Percentiles rank a stretch among this genome's conserved stretches.
These are phyloP conservation scores for Sistotremastrum niveocremeum DNA, from an alignment of 768 basidiomycete species.

Conservation along the genomic window DNA sequence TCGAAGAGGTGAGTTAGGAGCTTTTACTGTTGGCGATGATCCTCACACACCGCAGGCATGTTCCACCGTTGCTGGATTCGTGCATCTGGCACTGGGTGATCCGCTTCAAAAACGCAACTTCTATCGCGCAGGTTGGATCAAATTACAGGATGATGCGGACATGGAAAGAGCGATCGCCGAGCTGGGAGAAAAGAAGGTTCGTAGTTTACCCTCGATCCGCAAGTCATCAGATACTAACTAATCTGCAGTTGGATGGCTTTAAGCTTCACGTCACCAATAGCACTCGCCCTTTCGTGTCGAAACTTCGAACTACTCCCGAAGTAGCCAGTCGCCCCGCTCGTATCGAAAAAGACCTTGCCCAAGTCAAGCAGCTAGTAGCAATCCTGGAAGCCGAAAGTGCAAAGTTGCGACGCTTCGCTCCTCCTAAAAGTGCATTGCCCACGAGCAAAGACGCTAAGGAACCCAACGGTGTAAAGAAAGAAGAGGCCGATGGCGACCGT, in stretches of 20 bases:
- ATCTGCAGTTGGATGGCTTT: conserved; percentile 77
- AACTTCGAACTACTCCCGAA: conserved; percentile 71
- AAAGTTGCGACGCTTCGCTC: conserved; percentile 25
- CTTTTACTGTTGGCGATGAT: conserved; percentile 3
- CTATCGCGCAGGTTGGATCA: conserved; percentile 90
- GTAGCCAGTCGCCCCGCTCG: conserved; percentile 70
- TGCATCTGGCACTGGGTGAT: conserved; percentile 84
- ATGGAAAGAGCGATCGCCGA: conserved; percentile 60
- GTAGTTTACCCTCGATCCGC: conserved; percentile 6
- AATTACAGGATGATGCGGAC: conserved; percentile 74
- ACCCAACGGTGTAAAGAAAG: conserved; percentile 10
- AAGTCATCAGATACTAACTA: not conserved
- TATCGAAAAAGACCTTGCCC: conserved; percentile 67
- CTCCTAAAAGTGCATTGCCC: conserved; percentile 7
- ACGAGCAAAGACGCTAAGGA: conserved; percentile 8
- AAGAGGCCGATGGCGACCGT: conserved; percentile 13
- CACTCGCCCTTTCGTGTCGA: conserved; percentile 61
- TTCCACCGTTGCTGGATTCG: conserved; percentile 62
- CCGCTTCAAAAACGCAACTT: conserved; percentile 88
- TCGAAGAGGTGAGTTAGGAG: conserved; percentile 61
- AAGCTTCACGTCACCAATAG: conserved; percentile 84
- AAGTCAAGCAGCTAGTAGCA: conserved; percentile 55
- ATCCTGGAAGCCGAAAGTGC: conserved; percentile 63
- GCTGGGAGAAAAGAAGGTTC: conserved; percentile 75
- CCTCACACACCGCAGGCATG: conserved; percentile 41